Evolutionary conservation across 352 stramenopile genomes (phyloP), one percentile per base, ranked within the genome.

Genomic region (Pythium utonaiense): DNA sequence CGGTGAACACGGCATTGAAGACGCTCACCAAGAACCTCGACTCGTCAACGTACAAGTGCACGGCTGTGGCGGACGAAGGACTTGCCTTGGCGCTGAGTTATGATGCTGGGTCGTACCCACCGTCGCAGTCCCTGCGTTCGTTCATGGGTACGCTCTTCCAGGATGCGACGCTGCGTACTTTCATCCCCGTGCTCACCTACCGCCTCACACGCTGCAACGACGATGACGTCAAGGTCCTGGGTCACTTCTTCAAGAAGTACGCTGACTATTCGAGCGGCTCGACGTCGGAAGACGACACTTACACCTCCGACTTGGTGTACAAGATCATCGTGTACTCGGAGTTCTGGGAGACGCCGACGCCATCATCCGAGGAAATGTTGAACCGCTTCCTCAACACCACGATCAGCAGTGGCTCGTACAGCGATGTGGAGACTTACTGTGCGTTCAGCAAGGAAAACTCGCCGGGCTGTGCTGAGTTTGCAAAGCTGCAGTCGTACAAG

Each of bases 371-470:
- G 2, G 59, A 10, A 40, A 60, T 60, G 44, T 42, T 73, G 50
- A 41, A 48, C 22, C 53, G 53, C 13, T 78, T 73, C 55, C 52
- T 53, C 30, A 65, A 70, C 57, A 70, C 63, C 14, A 63, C 63
- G 24, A 62, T 70, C 51, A 70, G 63, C 57, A 65, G 52, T 25
- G 63, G 61, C 31, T 51, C 66, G 17, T 71, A 62, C 52, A 21
- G 48, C 27, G 49, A 70, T 47, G 62, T 80, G 14, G 61, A 71
- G 8, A 57, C 58, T 12, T 91, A 86, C 59, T 89, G 79, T 36
- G 69, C 72, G 6, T 86, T 83, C 57, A 73, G 71, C 7, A 78
- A 83, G 49, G 73, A 85, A 17, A 57, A 53, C 0, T 79, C 70
- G 24, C 9, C 56, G 7, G 57, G 68, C 1, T 87, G 76, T 86